A percentile compares a stretch with the other conserved stretches of the same genome.
phyloP scores from a whole-genome alignment of 441 rosid genomes.

The Euphorbia schlechtendalii region DNA sequence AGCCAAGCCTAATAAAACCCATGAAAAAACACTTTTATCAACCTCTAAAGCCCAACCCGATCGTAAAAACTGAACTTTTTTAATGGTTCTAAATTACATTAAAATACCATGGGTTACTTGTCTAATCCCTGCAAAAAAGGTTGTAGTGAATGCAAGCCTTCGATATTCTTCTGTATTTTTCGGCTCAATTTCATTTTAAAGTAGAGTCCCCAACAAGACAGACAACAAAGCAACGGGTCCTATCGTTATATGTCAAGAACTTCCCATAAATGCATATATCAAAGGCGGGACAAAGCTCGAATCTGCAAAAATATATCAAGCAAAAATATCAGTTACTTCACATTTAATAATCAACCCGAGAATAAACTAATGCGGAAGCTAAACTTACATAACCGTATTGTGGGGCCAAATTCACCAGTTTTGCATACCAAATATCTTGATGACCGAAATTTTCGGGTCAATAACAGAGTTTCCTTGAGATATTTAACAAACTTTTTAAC shows the following conservation, averaged over 20 bases:
- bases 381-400: slow-evolving; percentile 78
- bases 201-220: slow-evolving; percentile 66
- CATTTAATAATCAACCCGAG: too few species aligned
- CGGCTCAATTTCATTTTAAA: slow-evolving; percentile 58
- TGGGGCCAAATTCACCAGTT: slow-evolving; percentile 66
- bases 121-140: slow-evolving; percentile 84
- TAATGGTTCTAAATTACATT: too few species aligned
- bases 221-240: slow-evolving; percentile 98
- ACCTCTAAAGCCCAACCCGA: too few species aligned
- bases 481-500: too few species aligned
- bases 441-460: not conserved
- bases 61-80: too few species aligned
- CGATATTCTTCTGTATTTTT: slow-evolving; percentile 37
- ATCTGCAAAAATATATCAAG: slow-evolving; percentile 38
- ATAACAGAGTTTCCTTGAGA: slow-evolving; percentile 4
- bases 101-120: slow-evolving; percentile 61
- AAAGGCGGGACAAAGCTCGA: slow-evolving; percentile 88
- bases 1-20: too few species aligned
- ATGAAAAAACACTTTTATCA: too few species aligned
- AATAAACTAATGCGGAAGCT: too few species aligned
- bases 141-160: slow-evolving; percentile 81
- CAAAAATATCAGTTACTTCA: too few species aligned
- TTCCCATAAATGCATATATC: slow-evolving; percentile 87
- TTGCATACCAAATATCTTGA: slow-evolving; percentile 87
- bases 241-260: slow-evolving; percentile 89